phyloP scores from a whole-genome alignment of 2,329 filamentous ascomycete genomes.

The Plenodomus biglobosus region DNA sequence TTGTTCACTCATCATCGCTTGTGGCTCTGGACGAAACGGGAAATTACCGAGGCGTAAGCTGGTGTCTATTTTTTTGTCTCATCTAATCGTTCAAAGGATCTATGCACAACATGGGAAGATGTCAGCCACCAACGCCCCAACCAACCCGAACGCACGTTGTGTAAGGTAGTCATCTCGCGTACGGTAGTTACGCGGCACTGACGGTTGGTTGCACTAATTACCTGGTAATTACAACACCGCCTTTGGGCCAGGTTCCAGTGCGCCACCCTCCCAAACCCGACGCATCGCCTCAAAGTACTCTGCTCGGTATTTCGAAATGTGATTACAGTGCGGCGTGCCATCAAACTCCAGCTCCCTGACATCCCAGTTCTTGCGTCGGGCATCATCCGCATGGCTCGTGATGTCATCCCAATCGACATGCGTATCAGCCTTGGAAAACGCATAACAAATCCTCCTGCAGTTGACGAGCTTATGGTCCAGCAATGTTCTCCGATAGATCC shows the following conservation, averaged over 20 bases:
- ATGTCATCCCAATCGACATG: slow-evolving; percentile 57
- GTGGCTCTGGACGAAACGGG: background rate
- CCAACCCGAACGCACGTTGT: too few relatives aligned
- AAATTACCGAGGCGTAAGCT: background rate
- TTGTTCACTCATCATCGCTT: background rate
- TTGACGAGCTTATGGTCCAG: slow-evolving; percentile 8
- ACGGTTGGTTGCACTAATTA: too few relatives aligned
- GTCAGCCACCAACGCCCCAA: too few relatives aligned
- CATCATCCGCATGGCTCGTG: slow-evolving; percentile 52
- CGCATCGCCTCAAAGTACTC: slow-evolving; percentile 54
- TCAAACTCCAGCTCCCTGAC: slow-evolving; percentile 55
- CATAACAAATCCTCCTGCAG: slow-evolving; percentile 55
- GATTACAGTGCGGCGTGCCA: slow-evolving; percentile 59
- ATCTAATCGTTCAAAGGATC: too few relatives aligned
- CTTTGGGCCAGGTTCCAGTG: background rate
- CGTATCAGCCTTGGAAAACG: slow-evolving; percentile 58
- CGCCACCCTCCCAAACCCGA: slow-evolving; percentile 4
- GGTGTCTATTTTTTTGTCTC: too few relatives aligned
- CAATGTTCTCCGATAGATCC: slow-evolving; percentile 1
- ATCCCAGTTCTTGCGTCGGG: slow-evolving; percentile 50
- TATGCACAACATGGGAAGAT: too few relatives aligned
- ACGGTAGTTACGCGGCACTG: too few relatives aligned
- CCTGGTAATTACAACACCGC: background rate
- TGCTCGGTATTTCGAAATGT: slow-evolving; percentile 56
- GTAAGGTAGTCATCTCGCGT: too few relatives aligned